These are phyloP conservation scores for Suillus lakei DNA, from an alignment of 768 basidiomycete species.

Conservation along the genomic window DNA sequence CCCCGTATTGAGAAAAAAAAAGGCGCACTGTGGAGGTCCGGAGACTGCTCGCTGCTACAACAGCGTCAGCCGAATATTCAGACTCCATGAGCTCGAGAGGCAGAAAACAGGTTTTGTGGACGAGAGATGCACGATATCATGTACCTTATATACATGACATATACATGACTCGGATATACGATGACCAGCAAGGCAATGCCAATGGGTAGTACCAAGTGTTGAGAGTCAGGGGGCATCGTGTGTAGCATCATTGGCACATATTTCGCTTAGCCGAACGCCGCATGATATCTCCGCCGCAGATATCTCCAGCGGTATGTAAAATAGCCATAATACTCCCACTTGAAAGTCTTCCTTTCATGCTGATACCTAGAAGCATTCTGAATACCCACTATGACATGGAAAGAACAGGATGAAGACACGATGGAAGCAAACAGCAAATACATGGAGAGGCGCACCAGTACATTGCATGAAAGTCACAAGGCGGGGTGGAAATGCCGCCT, in stretches of 20 bases:
- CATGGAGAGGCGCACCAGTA: neutral
- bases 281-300: too few relatives aligned
- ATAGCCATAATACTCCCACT: too few relatives aligned
- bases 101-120: neutral
- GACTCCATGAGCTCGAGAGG: neutral
- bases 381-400: neutral
- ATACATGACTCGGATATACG: too few relatives aligned
- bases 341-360: too few relatives aligned
- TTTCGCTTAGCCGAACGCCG: too few relatives aligned
- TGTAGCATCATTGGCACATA: too few relatives aligned
- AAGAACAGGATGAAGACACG: neutral
- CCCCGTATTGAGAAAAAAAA: neutral
- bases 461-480: neutral
- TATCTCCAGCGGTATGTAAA: too few relatives aligned
- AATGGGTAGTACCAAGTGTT: too few relatives aligned
- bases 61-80: neutral
- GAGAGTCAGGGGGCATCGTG: too few relatives aligned
- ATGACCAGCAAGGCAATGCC: too few relatives aligned
- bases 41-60: constrained; percentile 1
- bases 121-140: neutral
- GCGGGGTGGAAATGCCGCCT: neutral
- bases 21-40: neutral
- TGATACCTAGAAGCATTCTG: neutral
- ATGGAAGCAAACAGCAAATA: neutral
- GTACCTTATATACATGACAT: too few relatives aligned